Base-by-base conservation (phyloP, 176 grass and related monocot species). In the Avena sativa region DNA sequence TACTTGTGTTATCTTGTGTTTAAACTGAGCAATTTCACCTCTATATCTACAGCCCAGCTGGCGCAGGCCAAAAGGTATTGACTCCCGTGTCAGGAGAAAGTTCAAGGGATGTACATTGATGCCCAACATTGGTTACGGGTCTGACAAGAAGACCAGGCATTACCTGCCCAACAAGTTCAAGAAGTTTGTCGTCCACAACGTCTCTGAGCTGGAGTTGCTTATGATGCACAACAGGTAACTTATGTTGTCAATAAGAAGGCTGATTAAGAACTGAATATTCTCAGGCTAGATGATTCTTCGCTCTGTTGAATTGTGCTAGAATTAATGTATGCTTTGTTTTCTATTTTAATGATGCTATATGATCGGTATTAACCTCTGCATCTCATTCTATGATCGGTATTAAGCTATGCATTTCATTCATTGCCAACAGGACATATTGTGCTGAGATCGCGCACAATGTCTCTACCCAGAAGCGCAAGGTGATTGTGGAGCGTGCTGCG, bases 1-100 rank as follows among this genome's bases (percentile, higher is more conserved):
- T 78, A 20, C 43, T 75, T 50, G 6, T 64, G 57, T n/a, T 84
- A 4, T 25, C 80, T 71, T 57, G 6, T 64, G 19, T 17, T 77
- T 55, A 19, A 65, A 78, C 10, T 17, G 20, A 83, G 1, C 79
- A 71, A 44, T 56, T 68, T 78, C 48, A 44, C 60, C 13, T 71
- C 20, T 76, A 17, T 81, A 8, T 65, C 38, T 89, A 17, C 61
- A 97, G 92, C 23, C 94, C 58, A 97, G 85, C 76, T 97, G 94
- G 92, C 88, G 94, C 60, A 91, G 94, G 92, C 94, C 94, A 15
- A 97, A 97, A 90, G 94, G 94, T 92, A 97, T 97, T 63, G 94
- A 97, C 71, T 97, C 94, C 14, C 88, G 92, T 56, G 94, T 97
- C 32, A 92, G 92, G 79, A 85, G 92, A 71, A 97, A 97, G 92